These are phyloP conservation scores for Candida krabiensis DNA, from an alignment of 805 yeast genomes.

Conservation along the genomic window DNA sequence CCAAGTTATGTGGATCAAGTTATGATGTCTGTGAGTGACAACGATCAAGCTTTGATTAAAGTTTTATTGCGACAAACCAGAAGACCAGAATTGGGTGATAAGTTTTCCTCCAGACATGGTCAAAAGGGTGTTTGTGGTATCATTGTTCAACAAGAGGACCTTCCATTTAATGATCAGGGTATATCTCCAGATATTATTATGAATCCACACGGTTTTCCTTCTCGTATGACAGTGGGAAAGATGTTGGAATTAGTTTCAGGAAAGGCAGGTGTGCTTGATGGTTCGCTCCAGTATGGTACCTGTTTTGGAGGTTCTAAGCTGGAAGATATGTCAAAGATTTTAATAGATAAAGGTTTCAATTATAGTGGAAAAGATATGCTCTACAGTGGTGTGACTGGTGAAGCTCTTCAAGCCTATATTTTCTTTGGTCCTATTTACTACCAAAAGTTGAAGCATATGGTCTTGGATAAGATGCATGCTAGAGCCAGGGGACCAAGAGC, in stretches of 20 bases:
- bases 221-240: conserved; percentile 99
- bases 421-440: conserved; percentile 98
- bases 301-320: conserved; percentile 98
- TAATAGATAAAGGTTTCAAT: conserved; percentile 87
- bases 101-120: conserved; percentile 96
- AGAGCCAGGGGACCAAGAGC: conserved; percentile 99
- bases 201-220: conserved; percentile 99
- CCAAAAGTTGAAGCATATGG: conserved; percentile 98
- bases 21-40: conserved; percentile 94
- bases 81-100: conserved; percentile 97
- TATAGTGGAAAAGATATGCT: conserved; percentile 98
- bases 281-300: conserved; percentile 91
- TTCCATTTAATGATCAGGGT: conserved; percentile 94
- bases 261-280: conserved; percentile 95
- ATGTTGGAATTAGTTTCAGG: conserved; percentile 97
- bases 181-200: conserved; percentile 92
- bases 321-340: conserved; percentile 89
- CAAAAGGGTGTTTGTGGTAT: conserved; percentile 99
- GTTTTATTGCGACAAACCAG: conserved; percentile 92
- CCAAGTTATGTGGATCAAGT: conserved; percentile 96
- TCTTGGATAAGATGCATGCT: conserved; percentile 98
- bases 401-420: conserved; percentile 93
- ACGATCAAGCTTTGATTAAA: conserved; percentile 91
- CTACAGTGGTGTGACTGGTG: conserved; percentile 96
- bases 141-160: conserved; percentile 93